Evolutionary conservation across 129 eudicot species (phyloP), one percentile per base, ranked within the genome.

Genomic region (Solidago caesia): DNA sequence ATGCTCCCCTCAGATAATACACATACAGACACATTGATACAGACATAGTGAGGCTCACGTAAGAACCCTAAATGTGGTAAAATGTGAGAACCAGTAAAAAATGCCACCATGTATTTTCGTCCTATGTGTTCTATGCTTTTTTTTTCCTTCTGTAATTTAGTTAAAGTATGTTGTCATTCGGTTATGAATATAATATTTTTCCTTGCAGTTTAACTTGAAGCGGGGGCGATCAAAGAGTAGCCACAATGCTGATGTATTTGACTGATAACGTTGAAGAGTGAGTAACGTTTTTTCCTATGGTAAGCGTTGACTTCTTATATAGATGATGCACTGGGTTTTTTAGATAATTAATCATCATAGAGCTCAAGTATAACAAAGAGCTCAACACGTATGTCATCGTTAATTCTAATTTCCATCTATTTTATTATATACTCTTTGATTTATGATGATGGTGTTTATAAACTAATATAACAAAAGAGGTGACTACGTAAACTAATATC

Each of bases 171-270:
- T 7, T 61, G 15, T 49, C 26, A 43, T 61, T 73, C 27, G 44
- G 44, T 68, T 39, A 55, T 25, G 15, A 73, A 42, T 57, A 6
- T 8, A 41, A 4, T 68, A 43, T 44, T 64, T 79, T 74, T 80
- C 39, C 52, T 77, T 83, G 77, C 87, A 94, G 98, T 87, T 86
- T 74, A 94, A 90, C 75, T 75, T 90, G 79, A 88, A 93, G 86
- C 90, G 87, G 52, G 96, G 97, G n/a, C 57, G 98, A 97, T 79
- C 98, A 93, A 86, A 84, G 98, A 82, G 84, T 93, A 64, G 97
- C 97, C 45, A 90, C 98, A 9, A 86, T 93, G 96, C 88, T 93
- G 72, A 90, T 93, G 96, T 93, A 93, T 79, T 82, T 93, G 77
- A 93, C 89, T n/a, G 97, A 88, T 83, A 88, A 88, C 64, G 96